phyloP scores from a whole-genome alignment of 2,329 filamentous ascomycete species.

The Chrysoporthe puriensis region DNA sequence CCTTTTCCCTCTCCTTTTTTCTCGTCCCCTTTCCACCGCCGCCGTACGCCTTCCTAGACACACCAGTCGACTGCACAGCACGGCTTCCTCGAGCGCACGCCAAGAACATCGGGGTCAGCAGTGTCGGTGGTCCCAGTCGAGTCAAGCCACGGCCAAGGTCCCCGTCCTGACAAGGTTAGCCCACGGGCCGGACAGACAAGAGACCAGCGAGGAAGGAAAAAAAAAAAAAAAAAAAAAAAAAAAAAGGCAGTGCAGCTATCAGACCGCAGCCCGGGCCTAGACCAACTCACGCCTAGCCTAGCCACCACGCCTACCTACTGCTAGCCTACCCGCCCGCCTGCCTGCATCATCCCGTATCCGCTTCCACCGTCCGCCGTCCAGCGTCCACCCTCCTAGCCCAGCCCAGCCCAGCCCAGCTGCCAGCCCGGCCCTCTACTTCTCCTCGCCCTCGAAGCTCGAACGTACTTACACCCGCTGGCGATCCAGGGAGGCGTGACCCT shows the following conservation, averaged over 20 bases:
- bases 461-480: background rate
- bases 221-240: background rate
- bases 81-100: background rate
- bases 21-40: background rate
- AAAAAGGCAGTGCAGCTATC: constrained; percentile 6
- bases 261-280: background rate
- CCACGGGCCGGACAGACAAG: background rate
- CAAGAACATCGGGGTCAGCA: constrained; percentile 1
- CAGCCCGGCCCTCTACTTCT: background rate
- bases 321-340: background rate
- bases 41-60: background rate
- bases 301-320: background rate
- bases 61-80: background rate
- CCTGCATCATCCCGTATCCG: constrained; percentile 8
- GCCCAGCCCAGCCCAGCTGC: background rate
- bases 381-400: background rate
- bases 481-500: constrained; percentile 1
- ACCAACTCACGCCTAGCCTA: constrained; percentile 3
- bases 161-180: background rate
- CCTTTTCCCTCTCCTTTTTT: background rate
- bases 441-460: background rate
- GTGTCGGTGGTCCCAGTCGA: background rate
- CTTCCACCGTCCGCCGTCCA: background rate
- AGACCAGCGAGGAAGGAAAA: background rate
- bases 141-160: background rate